A percentile compares a stretch with the other conserved stretches of the same genome.
phyloP scores from a whole-genome alignment of 1,284 basidiomycete species.

The Stygiomarasmius scandens region DNA sequence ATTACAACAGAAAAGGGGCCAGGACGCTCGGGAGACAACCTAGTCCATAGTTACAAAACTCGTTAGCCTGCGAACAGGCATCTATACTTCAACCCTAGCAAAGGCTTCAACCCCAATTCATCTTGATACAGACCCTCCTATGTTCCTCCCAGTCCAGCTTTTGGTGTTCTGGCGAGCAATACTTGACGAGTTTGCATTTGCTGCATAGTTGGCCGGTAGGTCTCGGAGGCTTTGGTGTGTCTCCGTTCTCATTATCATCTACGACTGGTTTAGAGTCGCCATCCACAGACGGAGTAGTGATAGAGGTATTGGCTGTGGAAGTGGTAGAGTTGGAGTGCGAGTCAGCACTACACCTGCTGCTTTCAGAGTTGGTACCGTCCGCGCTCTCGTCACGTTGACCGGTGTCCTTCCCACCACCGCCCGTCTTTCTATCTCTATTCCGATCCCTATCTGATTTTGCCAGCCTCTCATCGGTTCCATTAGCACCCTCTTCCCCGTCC shows the following conservation, averaged over 20 bases:
- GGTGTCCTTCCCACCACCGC: slow-evolving; percentile 22
- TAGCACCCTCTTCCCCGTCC: too few relatives aligned
- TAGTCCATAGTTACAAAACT: too few relatives aligned
- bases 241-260: too few relatives aligned
- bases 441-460: neutral
- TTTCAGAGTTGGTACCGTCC: neutral
- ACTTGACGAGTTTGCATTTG: slow-evolving; percentile 74
- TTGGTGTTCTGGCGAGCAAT: slow-evolving; percentile 72
- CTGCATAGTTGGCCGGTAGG: slow-evolving; percentile 60
- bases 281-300: too few relatives aligned
- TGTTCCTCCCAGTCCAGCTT: slow-evolving; percentile 75
- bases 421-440: slow-evolving; percentile 9
- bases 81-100: too few relatives aligned
- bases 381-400: neutral
- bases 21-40: too few relatives aligned
- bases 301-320: too few relatives aligned
- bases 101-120: slow-evolving; percentile 20
- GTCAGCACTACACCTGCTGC: slow-evolving; percentile 19
- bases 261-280: too few relatives aligned
- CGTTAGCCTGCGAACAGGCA: too few relatives aligned
- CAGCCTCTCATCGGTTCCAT: too few relatives aligned
- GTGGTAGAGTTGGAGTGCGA: too few relatives aligned
- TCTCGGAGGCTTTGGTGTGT: neutral
- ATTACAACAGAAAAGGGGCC: too few relatives aligned
- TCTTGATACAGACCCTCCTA: slow-evolving; percentile 61